phyloP scores from a whole-genome alignment of 2,329 filamentous ascomycete species.

The Helminthosporium solani region DNA sequence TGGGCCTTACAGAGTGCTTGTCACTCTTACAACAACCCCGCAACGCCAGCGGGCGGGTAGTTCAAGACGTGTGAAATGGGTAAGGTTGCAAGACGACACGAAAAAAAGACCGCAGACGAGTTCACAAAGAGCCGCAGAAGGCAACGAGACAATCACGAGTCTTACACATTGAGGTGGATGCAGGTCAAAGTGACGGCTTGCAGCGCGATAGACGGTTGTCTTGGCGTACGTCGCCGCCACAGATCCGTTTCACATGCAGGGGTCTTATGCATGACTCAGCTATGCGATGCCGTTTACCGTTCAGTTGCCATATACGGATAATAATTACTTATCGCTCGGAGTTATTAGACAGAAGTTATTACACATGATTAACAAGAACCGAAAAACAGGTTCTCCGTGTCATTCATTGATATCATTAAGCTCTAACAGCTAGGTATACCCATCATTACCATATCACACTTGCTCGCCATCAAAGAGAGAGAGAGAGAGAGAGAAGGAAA shows the following conservation, averaged over 20 bases:
- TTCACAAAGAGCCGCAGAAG: neutral
- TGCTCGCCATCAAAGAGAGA: too few relatives aligned
- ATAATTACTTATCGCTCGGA: too few relatives aligned
- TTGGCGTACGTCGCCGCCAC: neutral
- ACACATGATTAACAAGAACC: too few relatives aligned
- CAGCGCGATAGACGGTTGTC: neutral
- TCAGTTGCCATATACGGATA: too few relatives aligned
- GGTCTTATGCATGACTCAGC: too few relatives aligned
- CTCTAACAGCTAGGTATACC: too few relatives aligned
- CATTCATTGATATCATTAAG: too few relatives aligned
- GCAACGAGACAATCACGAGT: neutral
- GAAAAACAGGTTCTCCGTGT: too few relatives aligned
- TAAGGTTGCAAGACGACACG: neutral
- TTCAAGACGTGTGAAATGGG: neutral
- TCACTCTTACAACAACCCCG: constrained; percentile 8
- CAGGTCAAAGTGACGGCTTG: neutral
- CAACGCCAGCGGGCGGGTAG: constrained; percentile 1
- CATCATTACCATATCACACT: too few relatives aligned
- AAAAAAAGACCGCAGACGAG: neutral
- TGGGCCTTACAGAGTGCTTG: constrained; percentile 20
- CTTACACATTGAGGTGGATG: neutral
- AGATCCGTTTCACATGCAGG: neutral
- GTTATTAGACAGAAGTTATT: too few relatives aligned
- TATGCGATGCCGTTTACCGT: too few relatives aligned
- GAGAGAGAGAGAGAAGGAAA: too few relatives aligned